These are phyloP conservation scores for Zasmidium angulare DNA, from an alignment of 2,329 filamentous ascomycete species.

Conservation along the genomic window DNA sequence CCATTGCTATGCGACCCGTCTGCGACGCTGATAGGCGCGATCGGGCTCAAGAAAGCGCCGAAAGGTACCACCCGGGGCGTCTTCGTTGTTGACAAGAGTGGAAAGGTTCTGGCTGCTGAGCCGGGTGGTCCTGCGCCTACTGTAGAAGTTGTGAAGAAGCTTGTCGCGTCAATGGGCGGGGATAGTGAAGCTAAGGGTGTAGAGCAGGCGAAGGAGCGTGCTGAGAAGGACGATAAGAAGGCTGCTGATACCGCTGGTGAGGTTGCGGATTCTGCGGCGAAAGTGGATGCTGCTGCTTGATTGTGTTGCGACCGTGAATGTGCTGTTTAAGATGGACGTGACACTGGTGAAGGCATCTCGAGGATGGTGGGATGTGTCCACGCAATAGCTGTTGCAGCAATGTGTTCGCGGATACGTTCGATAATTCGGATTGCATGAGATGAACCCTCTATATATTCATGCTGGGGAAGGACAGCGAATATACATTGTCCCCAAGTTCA, in stretches of 20 bases:
- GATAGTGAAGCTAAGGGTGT: conserved; percentile 30
- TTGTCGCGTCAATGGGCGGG: conserved; percentile 56
- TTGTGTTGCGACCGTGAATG: background rate
- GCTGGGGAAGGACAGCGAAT: too few relatives aligned
- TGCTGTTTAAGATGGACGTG: too few relatives aligned
- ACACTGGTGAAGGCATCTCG: too few relatives aligned
- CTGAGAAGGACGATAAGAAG: conserved; percentile 32
- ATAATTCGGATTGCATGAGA: too few relatives aligned
- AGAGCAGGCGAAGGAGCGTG: conserved; percentile 36
- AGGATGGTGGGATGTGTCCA: too few relatives aligned
- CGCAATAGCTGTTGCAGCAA: too few relatives aligned
- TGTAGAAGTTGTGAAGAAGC: conserved; percentile 70
- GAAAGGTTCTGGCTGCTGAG: conserved; percentile 74
- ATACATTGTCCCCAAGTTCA: too few relatives aligned
- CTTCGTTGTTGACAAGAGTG: conserved; percentile 68
- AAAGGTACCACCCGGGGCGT: conserved; percentile 83
- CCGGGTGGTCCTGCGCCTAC: conserved; percentile 76
- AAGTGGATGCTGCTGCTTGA: conserved; percentile 21
- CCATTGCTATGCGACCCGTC: conserved; percentile 80
- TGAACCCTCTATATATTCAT: too few relatives aligned
- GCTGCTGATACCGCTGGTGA: conserved; percentile 43
- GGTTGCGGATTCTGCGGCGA: conserved; percentile 48
- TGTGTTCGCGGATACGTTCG: too few relatives aligned
- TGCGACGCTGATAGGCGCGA: conserved; percentile 73
- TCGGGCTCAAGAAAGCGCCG: conserved; percentile 84